Evolutionary conservation across 176 grass and related monocot species (phyloP).

Genomic region (Calamus simplicifolius): DNA sequence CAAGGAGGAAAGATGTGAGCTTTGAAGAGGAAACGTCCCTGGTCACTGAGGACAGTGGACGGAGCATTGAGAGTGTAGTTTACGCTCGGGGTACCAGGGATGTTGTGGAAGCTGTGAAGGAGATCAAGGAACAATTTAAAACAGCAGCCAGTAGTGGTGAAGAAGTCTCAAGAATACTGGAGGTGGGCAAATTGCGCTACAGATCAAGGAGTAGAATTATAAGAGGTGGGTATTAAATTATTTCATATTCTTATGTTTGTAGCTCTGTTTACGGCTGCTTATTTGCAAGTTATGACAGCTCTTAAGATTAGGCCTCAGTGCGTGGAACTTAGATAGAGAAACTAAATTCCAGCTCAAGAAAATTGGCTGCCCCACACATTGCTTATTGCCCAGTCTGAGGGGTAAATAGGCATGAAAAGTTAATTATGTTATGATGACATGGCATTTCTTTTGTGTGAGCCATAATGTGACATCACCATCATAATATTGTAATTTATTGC

Average conservation of each 20-base stretch:
- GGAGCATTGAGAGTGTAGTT: conserved; percentile 7
- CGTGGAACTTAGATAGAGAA: neutral
- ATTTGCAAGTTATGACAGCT: no score
- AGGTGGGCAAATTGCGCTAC: conserved; percentile 57
- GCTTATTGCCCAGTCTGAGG: no score
- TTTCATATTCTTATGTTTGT: conserved; percentile 13
- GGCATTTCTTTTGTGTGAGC: no score
- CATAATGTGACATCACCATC: no score
- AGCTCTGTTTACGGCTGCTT: no score
- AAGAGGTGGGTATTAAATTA: conserved; percentile 50
- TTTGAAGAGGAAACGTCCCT: conserved; percentile 38
- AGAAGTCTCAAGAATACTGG: conserved; percentile 68
- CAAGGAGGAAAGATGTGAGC: conserved; percentile 20
- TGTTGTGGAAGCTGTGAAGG: conserved; percentile 49
- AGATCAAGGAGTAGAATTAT: conserved; percentile 35
- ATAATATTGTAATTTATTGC: no score
- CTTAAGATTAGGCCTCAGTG: neutral
- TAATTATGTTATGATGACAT: no score
- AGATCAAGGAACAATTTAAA: conserved; percentile 81
- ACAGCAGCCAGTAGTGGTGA: conserved; percentile 43
- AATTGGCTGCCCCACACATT: no score
- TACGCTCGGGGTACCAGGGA: conserved; percentile 40
- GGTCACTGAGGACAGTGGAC: conserved; percentile 21
- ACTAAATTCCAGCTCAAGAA: no score
- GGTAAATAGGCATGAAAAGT: no score